Percentiles rank a stretch among this genome's conserved stretches.
Conservation (phyloP, 176 grass and related monocot species). For the Ensete ventricosum region DNA sequence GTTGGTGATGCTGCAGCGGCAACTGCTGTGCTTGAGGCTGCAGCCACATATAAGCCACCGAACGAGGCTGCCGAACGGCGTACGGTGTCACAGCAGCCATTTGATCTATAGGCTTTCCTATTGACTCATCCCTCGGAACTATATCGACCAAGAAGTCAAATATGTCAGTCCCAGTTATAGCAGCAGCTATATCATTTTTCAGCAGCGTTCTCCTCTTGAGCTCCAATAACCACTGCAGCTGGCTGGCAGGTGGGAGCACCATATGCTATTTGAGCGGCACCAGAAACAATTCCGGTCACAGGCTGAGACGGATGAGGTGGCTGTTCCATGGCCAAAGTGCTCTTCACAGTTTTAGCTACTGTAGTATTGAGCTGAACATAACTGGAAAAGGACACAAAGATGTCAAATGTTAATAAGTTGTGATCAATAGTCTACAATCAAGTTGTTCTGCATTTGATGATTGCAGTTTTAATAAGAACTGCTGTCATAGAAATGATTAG, state of each 20-base stretch:
- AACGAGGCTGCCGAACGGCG: background rate
- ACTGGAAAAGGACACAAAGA: background rate
- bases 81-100: no score
- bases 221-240: constrained; percentile 19
- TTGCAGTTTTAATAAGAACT: no score
- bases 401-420: no score
- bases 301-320: constrained; percentile 32
- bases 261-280: constrained; percentile 35
- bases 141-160: constrained; percentile 55
- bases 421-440: no score
- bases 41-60: constrained; percentile 30
- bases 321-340: constrained; percentile 27
- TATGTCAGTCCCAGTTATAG: constrained; percentile 42
- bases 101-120: no score
- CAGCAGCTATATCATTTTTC: constrained; percentile 46
- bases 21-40: no score
- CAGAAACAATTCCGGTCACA: constrained; percentile 24
- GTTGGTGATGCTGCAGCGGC: no score
- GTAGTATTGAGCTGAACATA: constrained; percentile 2
- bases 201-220: constrained; percentile 35
- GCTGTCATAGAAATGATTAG: no score
- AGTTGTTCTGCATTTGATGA: no score
- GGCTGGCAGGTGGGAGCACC: constrained; percentile 27
- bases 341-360: background rate
- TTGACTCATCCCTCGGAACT: constrained; percentile 31